Percentiles rank a stretch among this genome's conserved stretches.
Evolutionary conservation across 2,329 filamentous ascomycete species (phyloP).

Genomic region (Fusarium globosum): DNA sequence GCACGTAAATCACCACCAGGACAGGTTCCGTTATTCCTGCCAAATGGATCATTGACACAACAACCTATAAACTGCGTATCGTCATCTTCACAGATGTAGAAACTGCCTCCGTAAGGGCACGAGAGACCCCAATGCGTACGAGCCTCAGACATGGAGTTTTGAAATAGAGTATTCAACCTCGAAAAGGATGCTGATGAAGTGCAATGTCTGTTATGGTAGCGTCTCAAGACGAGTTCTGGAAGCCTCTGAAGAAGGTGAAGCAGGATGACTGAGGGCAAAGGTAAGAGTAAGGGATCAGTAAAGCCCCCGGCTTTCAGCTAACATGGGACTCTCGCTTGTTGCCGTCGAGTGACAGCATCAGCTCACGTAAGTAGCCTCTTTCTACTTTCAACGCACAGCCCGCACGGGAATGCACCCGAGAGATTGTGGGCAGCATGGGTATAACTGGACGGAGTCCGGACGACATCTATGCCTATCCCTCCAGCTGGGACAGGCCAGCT

Average conservation of each 20-base stretch:
- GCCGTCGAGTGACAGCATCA: slow-evolving; percentile 8
- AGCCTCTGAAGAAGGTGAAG: neutral
- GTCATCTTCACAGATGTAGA: slow-evolving; percentile 53
- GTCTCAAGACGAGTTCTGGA: neutral
- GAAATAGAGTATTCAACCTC: neutral
- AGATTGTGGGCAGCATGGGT: slow-evolving; percentile 14
- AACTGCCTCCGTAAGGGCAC: slow-evolving; percentile 50
- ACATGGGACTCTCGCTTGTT: slow-evolving; percentile 19
- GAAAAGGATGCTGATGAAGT: neutral
- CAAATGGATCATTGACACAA: slow-evolving; percentile 53
- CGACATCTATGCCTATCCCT: neutral
- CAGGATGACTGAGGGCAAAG: neutral
- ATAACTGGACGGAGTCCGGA: slow-evolving; percentile 17
- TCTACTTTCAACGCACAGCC: neutral
- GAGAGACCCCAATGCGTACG: slow-evolving; percentile 42
- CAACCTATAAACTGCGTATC: slow-evolving; percentile 54
- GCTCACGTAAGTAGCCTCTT: neutral
- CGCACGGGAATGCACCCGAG: slow-evolving; percentile 11
- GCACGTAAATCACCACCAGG: slow-evolving; percentile 45
- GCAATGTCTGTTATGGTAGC: neutral
- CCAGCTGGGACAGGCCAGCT: neutral
- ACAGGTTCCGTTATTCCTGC: slow-evolving; percentile 47
- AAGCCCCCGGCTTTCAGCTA: slow-evolving; percentile 5
- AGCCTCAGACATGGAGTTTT: slow-evolving; percentile 28
- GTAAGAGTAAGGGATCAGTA: neutral